These are phyloP conservation scores for Nigrospora osmanthi DNA, from an alignment of 2,329 filamentous ascomycete genomes.

Conservation along the genomic window DNA sequence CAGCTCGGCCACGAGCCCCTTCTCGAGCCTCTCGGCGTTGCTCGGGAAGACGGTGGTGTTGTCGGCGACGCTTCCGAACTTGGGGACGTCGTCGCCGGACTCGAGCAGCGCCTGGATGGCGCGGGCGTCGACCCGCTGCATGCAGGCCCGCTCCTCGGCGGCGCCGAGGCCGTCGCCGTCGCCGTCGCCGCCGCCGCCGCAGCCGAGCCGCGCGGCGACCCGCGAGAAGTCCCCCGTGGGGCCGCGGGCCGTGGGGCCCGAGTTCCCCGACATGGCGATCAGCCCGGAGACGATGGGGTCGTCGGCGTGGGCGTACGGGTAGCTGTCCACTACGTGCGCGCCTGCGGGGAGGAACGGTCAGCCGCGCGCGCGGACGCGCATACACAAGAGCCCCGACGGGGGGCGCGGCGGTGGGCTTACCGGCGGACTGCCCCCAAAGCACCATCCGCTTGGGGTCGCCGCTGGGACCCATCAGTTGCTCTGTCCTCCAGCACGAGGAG, in stretches of 20 bases:
- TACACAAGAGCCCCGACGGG: too few relatives aligned
- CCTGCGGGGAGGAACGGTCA: neutral
- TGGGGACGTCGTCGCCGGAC: constrained; percentile 3
- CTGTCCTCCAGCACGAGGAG: too few relatives aligned
- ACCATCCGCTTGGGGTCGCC: constrained; percentile 3
- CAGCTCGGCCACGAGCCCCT: constrained; percentile 6
- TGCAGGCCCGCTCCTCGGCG: constrained; percentile 13
- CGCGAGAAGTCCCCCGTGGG: constrained; percentile 16
- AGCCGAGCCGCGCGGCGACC: constrained; percentile 13
- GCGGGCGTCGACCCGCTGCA: constrained; percentile 10
- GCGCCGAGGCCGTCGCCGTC: too few relatives aligned
- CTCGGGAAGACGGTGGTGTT: constrained; percentile 6
- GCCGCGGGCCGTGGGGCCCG: constrained; percentile 14
- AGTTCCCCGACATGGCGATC: constrained; percentile 13
- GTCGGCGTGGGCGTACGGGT: constrained; percentile 6
- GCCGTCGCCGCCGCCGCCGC: too few relatives aligned
- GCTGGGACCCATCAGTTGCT: too few relatives aligned
- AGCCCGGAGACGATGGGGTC: constrained; percentile 26
- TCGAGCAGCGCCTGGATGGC: constrained; percentile 6
- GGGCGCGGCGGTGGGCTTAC: too few relatives aligned
- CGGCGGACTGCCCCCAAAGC: constrained; percentile 8
- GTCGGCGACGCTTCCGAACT: constrained; percentile 3
- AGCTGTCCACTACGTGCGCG: neutral
- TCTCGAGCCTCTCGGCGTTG: constrained; percentile 3
- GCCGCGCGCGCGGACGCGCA: neutral